Evolutionary conservation across 306 rosid species (phyloP), one percentile per base, ranked within the genome.

Genomic region (Lotus japonicus): DNA sequence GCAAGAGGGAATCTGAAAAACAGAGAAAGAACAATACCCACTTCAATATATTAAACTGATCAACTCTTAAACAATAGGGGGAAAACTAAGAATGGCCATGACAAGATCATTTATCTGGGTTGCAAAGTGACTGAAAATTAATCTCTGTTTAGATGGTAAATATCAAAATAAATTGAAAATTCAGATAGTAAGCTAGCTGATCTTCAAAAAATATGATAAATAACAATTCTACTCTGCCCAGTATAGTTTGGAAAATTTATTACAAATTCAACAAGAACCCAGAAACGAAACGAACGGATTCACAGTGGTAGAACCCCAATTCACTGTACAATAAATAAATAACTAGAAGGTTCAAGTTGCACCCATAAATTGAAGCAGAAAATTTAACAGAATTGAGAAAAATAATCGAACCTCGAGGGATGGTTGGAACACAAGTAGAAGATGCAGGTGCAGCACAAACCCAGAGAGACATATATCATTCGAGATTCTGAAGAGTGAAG

Each of bases 1-100:
- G 13, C 42, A 9, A n/a, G 28, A 77, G 9, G n/a, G 42, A 72
- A 11, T 58, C 86, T 80, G 70, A 43, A 58, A 73, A 66, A 19
- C 13, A 52, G 26, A 50, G 9, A 56, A 59, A 68, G 18, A 60
- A 71, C 42, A 28, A 44, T 15, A 18, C 36, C 23, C 39, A 55
- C 7, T 55, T 81, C 64, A 66, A 28, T 50, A 55, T 53, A 18
- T 28, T 21, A 51, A 70, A 54, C 5, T 44, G 56, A 65, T 52
- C 12, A 51, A 44, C 38, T 21, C 23, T 21, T 21, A 21, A 21
- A 21, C 28, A n/a, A 45, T 15, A 75, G 21, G 72, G 43, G 43
- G 9, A 63, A 5, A 13, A 44, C 7, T 11, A 65, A 55, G 26
- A 46, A 16, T 73, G 50, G 2, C 44, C 48, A 49, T 17, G 19